phyloP scores from a whole-genome alignment of 805 yeast genomes.

The Candida palmyrensis region DNA sequence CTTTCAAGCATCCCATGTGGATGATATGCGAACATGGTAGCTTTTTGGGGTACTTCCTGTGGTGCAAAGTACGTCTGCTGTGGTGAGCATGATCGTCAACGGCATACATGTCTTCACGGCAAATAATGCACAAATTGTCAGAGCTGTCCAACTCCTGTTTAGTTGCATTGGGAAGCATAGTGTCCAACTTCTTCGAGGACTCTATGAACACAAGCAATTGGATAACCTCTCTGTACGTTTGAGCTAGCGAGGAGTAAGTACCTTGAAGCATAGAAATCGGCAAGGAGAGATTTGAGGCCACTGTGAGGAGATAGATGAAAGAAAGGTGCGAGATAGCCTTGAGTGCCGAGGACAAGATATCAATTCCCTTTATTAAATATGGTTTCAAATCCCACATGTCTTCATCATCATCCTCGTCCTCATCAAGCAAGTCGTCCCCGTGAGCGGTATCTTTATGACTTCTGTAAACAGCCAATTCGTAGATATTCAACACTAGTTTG shows the following conservation, averaged over 20 bases:
- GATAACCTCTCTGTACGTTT: slow-evolving; percentile 26
- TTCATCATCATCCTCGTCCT: slow-evolving; percentile 41
- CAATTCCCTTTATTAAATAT: slow-evolving; percentile 52
- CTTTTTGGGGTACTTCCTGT: slow-evolving; percentile 60
- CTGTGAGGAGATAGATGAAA: slow-evolving; percentile 30
- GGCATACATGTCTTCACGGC: slow-evolving; percentile 82
- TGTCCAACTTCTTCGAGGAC: slow-evolving; percentile 59
- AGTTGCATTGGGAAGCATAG: slow-evolving; percentile 58
- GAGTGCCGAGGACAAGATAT: slow-evolving; percentile 43
- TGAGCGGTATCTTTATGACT: slow-evolving; percentile 16
- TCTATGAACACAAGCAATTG: slow-evolving; percentile 47
- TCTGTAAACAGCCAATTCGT: slow-evolving; percentile 49
- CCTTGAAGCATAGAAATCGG: slow-evolving; percentile 41
- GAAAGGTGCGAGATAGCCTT: slow-evolving; percentile 24
- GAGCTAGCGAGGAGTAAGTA: slow-evolving; percentile 35
- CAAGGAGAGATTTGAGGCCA: slow-evolving; percentile 25
- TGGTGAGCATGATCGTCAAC: slow-evolving; percentile 28
- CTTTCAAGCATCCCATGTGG: slow-evolving; percentile 84
- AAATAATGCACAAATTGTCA: slow-evolving; percentile 74
- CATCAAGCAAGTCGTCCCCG: slow-evolving; percentile 5
- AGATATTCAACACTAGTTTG: slow-evolving; percentile 46
- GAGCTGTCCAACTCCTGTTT: slow-evolving; percentile 49
- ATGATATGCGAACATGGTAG: slow-evolving; percentile 82
- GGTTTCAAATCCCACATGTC: slow-evolving; percentile 71
- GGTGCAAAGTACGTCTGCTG: slow-evolving; percentile 9